Base-by-base conservation (phyloP, 192 early-diverging fungal genomes). In the Spizellomyces sp. region DNA sequence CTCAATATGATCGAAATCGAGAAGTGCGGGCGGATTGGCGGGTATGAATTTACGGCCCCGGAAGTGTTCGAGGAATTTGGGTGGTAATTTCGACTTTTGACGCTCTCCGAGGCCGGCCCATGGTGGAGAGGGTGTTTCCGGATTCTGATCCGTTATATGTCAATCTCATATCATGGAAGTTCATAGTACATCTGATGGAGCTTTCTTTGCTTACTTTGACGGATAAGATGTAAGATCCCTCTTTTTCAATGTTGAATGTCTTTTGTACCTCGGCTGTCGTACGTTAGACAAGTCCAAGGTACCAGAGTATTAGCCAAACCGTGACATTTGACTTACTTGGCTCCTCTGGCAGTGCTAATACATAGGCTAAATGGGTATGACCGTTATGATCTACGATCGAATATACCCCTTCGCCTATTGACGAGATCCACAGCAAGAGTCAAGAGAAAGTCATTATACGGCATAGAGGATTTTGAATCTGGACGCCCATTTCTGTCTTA, bases 291-390 rank as follows among this genome's bases (percentile, higher is more conserved):
- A 36, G 5, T n/a, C 41, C 61, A 21, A 4, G 19, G 41, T 15
- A n/a, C 36, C 21, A 62, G 17, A 62, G 12, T 62, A 41, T 22
- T 22, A 10, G 3, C 15, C 9, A n/a, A 62, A 62, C 19, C 17
- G n/a, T 9, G 21, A 36, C n/a, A 17, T n/a, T 7, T 14, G 44
- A 48, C 66, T 10, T 62, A 62, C 58, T 56, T 17, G 77, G 81
- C 59, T 80, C 69, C 27, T 70, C 62, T 9, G 81, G 81, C 50
- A 80, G 17, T 41, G 66, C 60, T 8, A 83, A 60, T 8, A 73
- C 61, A 59, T 83, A 83, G 0, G 81, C 80, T 9, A 83, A 58
- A 45, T 83, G 80, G 5, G 74, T 80, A 19, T 79, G 73, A 1
- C 58, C 52, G 41, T 73, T 27, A 48, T 82, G 81, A 8, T 71